Evolutionary conservation across 2,329 filamentous ascomycete genomes (phyloP), one percentile per base, ranked within the genome.

Genomic region (Massarina eburnea): DNA sequence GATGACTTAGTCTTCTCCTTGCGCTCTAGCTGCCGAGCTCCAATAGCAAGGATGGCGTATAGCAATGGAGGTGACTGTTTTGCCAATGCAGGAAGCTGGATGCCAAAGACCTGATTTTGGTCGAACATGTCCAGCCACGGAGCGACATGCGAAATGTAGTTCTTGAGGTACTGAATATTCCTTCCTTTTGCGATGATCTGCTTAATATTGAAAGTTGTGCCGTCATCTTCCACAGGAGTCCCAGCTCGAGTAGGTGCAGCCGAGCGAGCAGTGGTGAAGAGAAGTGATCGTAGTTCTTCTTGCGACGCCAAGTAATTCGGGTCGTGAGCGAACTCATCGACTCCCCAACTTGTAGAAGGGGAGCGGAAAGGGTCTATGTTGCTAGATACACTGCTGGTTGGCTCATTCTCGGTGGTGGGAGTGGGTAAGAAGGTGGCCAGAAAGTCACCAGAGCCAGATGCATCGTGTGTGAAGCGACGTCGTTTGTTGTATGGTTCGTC

Each of bases 101-200:
- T 71, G 17, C 74, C 73, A 49, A 80, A 80, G 21, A 77, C 72
- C 1, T 72, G 66, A 38, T 76, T 65, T 22, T 70, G 68, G 51
- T 80, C 78, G 41, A 81, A 80, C 64, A 78, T 80, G 46, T 81
- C 78, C 1, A 80, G 71, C 58, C 59, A 65, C 14, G 61, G 59
- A 7, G 62, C 62, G 3, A 64, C 61, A 18, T 57, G 49, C 4
- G 58, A 57, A 27, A 64, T 55, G 39, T 66, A 66, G 19, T 64
- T 63, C 39, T 63, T 64, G 33, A 66, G 30, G 37, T 63, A 64
- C 27, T 62, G 57, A 8, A 62, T 48, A 2, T 54, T 52, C 30
- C 49, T 54, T 27, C 57, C 59, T 29, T 57, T 48, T 14, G 53
- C 52, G 3, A 65, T 30, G 8, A 60, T 48, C 29, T 54, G 48